Conservation (phyloP, 108 stramenopile species). For the Pseudonitzschia pungens region DNA sequence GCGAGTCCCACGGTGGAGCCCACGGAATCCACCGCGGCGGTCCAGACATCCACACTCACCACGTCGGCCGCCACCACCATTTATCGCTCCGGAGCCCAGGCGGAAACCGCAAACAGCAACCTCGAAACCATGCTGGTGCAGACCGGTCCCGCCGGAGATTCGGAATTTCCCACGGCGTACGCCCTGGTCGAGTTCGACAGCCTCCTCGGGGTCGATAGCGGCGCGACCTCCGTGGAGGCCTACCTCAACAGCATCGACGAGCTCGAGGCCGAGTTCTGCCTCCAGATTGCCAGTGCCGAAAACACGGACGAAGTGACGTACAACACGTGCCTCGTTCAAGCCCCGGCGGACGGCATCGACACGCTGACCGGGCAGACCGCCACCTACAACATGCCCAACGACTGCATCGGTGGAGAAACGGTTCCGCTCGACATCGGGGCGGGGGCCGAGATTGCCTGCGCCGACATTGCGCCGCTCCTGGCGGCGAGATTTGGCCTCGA, state of each 20-base stretch:
- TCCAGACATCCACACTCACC: neutral
- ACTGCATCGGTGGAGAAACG: neutral
- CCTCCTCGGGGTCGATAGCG: neutral
- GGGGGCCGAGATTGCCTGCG: neutral
- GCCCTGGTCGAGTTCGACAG: conserved; percentile 11
- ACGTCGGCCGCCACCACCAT: conserved; percentile 6
- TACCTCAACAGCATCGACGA: neutral
- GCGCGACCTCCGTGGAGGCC: neutral
- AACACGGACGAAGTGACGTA: neutral
- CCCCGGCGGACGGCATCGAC: neutral
- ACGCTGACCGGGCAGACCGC: neutral
- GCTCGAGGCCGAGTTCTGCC: neutral
- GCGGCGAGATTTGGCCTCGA: neutral
- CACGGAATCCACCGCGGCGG: neutral
- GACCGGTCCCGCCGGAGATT: neutral
- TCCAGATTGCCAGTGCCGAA: neutral
- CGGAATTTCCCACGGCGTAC: neutral
- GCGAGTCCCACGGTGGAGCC: neutral
- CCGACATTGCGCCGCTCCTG: neutral
- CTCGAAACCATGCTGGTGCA: conserved; percentile 13
- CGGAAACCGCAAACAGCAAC: neutral
- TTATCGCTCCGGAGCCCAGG: neutral
- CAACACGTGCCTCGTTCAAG: neutral
- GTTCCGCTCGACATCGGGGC: neutral
- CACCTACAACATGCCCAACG: neutral